A percentile compares a stretch with the other conserved stretches of the same genome.
These are phyloP conservation scores for Sugiyamaella xylanicola DNA, from an alignment of 1,139 yeast genomes.

Conservation along the genomic window DNA sequence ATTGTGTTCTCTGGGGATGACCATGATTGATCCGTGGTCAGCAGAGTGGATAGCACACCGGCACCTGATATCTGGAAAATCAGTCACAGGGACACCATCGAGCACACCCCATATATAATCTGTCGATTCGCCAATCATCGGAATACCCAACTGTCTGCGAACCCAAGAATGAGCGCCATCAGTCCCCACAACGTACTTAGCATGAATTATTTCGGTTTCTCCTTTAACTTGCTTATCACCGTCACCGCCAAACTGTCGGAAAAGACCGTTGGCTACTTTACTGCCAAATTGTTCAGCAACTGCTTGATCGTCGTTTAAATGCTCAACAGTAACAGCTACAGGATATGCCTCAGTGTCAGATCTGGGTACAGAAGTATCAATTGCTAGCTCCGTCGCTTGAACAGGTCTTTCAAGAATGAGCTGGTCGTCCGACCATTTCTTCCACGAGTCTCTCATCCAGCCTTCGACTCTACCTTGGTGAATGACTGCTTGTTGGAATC, in stretches of 20 bases:
- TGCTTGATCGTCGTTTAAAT: slow-evolving; percentile 32
- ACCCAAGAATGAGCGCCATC: slow-evolving; percentile 49
- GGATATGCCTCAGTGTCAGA: slow-evolving; percentile 40
- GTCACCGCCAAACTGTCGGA: slow-evolving; percentile 43
- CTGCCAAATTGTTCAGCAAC: slow-evolving; percentile 39
- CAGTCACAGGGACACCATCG: slow-evolving; percentile 44
- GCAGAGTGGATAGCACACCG: slow-evolving; percentile 45
- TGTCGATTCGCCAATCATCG: slow-evolving; percentile 45
- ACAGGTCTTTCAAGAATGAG: slow-evolving; percentile 40
- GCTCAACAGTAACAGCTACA: slow-evolving; percentile 38
- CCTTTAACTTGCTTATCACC: slow-evolving; percentile 22
- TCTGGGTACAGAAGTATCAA: slow-evolving; percentile 34
- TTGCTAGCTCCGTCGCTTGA: slow-evolving; percentile 36
- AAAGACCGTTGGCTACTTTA: slow-evolving; percentile 40
- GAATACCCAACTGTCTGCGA: slow-evolving; percentile 38
- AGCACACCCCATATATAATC: slow-evolving; percentile 47
- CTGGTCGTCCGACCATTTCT: slow-evolving; percentile 37
- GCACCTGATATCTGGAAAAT: slow-evolving; percentile 46
- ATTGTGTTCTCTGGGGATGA: slow-evolving; percentile 45
- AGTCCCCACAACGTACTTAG: slow-evolving; percentile 45
- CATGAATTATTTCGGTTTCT: slow-evolving; percentile 32
- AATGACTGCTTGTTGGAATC: slow-evolving; percentile 42
- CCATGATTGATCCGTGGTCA: slow-evolving; percentile 43
- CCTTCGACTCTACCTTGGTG: slow-evolving; percentile 45
- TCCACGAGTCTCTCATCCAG: slow-evolving; percentile 40